Percentiles rank a stretch among this genome's conserved stretches.
Evolutionary conservation across 1,284 basidiomycete species (phyloP).

Genomic region (Gomphus bonarii): DNA sequence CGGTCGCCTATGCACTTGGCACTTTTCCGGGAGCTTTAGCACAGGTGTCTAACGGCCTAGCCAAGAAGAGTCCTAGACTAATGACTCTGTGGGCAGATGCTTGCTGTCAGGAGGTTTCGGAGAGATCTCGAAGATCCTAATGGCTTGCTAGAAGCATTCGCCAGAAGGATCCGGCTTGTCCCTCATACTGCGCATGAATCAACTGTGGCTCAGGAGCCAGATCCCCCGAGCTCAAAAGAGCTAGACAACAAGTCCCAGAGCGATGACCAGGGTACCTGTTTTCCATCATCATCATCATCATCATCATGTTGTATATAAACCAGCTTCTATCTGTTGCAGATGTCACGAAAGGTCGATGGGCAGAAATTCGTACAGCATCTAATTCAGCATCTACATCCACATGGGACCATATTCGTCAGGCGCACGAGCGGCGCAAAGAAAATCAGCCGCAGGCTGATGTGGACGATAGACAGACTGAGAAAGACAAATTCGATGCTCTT

Average conservation of each 20-base stretch:
- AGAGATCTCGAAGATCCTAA: background rate
- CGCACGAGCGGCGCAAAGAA: background rate
- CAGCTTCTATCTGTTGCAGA: background rate
- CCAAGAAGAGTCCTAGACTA: background rate
- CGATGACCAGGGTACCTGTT: background rate
- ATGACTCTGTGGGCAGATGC: background rate
- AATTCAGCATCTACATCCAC: background rate
- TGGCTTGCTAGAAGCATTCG: background rate
- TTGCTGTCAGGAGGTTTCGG: background rate
- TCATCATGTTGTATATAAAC: background rate
- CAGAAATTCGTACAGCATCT: constrained; percentile 1
- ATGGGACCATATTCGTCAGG: constrained; percentile 6
- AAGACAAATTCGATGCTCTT: constrained; percentile 48
- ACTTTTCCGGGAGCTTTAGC: background rate
- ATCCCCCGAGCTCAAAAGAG: background rate
- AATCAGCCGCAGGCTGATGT: background rate
- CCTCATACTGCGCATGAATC: background rate
- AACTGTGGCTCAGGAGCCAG: background rate
- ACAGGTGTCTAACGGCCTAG: constrained; percentile 1
- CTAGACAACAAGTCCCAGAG: background rate
- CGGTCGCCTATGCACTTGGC: background rate
- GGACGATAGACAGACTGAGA: constrained; percentile 23
- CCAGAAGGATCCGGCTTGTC: background rate
- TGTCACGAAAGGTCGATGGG: background rate
- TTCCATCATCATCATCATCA: too few species aligned